Evolutionary conservation across 768 basidiomycete species (phyloP), one percentile per base, ranked within the genome.

Genomic region (Tylopilus plumbeoviolaceoides): DNA sequence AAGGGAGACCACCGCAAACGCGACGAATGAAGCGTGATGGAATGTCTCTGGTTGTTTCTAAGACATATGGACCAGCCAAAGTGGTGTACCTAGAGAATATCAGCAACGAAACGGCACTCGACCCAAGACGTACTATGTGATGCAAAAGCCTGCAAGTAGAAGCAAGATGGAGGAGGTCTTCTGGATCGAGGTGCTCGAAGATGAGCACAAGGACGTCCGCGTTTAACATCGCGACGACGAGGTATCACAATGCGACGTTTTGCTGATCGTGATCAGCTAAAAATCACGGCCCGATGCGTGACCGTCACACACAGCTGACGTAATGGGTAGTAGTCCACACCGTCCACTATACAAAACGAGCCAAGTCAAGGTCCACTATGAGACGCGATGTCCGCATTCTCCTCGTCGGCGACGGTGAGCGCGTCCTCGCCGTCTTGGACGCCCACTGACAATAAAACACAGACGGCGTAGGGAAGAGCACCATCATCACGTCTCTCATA

Each of bases 381-480:
- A 79, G 92, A 66, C 80, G 91, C 71, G 94, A 97, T 84, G 91
- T 95, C 46, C 83, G 93, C 60, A 94, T 95, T 65, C 80, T 95
- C 54, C 83, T 97, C 64, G 91, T 95, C 58, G 94, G 94, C 58
- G 94, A 97, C 73, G 93, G 92, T 93, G 59, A 61, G 85, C 53
- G 47, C 57, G 54, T 61, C 28, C 21, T 47, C 51, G 43, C 50
- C 47, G 38, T 42, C 9, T 23, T n/a, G 10, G 6, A 17, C 47
- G 8, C 21, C 4, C 47, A 12, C 47, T 58, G 41, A 53, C 45
- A 38, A 50, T 48, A 48, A 36, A n/a, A 10, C 10, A 33, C 69
- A 98, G 94, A 95, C 78, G 91, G 91, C 59, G 95, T 98, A 62
- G 95, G 95, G 59, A 99, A 99, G 78, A 95, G 92, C 70, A 94